Evolutionary conservation across 345 rosid species (phyloP).

Genomic region (Laguncularia racemosa): DNA sequence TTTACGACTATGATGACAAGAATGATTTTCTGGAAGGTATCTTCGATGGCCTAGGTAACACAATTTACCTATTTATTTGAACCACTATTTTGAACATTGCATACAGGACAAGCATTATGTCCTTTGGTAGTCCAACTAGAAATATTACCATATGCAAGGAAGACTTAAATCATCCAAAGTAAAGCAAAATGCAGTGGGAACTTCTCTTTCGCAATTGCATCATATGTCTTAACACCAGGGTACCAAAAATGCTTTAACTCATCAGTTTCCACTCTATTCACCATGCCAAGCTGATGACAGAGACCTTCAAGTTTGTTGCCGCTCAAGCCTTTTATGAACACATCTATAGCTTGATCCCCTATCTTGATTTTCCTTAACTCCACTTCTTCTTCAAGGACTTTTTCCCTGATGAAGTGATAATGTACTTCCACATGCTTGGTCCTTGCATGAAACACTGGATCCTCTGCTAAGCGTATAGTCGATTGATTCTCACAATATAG

Average conservation of each 20-base stretch:
- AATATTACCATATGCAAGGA: not conserved
- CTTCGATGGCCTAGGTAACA: not conserved
- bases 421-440: too few relatives aligned
- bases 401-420: too few relatives aligned
- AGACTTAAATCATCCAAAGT: constrained; percentile 2
- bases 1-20: not conserved
- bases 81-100: not conserved
- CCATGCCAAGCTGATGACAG: too few relatives aligned
- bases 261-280: too few relatives aligned
- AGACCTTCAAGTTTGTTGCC: too few relatives aligned
- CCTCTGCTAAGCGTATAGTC: too few relatives aligned
- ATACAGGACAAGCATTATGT: not conserved
- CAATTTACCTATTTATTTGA: not conserved
- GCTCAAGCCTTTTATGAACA: too few relatives aligned
- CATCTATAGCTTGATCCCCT: too few relatives aligned
- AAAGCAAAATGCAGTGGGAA: not conserved
- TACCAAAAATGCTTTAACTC: not conserved
- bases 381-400: too few relatives aligned
- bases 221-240: not conserved
- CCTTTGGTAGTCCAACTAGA: not conserved
- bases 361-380: too few relatives aligned
- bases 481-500: too few relatives aligned
- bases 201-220: not conserved
- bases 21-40: not conserved
- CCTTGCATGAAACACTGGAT: too few relatives aligned